Conservation (phyloP, 1,284 basidiomycete species). For the Bjerkandera adusta region DNA sequence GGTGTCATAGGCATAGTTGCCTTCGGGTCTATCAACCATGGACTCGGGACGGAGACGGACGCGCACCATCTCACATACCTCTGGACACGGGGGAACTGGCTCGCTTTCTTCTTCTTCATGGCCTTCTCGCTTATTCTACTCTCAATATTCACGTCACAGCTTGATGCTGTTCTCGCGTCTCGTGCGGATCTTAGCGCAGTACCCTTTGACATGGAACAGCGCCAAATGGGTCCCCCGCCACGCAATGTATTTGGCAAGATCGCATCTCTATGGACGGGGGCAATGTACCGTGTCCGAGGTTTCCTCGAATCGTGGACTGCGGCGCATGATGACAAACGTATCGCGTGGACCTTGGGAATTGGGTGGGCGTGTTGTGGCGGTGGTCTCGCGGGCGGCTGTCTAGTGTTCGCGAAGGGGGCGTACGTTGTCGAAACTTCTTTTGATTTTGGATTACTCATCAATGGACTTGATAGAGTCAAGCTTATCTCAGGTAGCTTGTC, state of each 20-base stretch:
- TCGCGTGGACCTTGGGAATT: conserved; percentile 88
- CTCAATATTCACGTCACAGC: conserved; percentile 60
- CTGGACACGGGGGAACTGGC: conserved; percentile 85
- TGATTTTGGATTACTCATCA: conserved; percentile 1
- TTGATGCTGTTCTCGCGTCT: conserved; percentile 66
- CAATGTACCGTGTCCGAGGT: conserved; percentile 55
- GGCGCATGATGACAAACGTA: conserved; percentile 75
- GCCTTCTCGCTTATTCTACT: conserved; percentile 63
- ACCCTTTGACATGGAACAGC: conserved; percentile 43
- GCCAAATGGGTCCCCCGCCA: conserved; percentile 23
- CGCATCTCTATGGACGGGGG: conserved; percentile 39
- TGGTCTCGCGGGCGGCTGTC: conserved; percentile 80
- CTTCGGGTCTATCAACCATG: conserved; percentile 81
- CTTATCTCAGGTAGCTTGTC: conserved; percentile 72
- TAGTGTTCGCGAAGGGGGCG: conserved; percentile 92
- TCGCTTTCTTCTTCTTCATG: conserved; percentile 85
- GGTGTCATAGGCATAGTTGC: conserved; percentile 86
- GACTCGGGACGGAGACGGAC: conserved; percentile 65
- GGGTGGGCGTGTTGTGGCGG: conserved; percentile 92
- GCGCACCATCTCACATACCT: conserved; percentile 73
- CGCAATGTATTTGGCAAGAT: conserved; percentile 29
- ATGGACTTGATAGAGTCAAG: conserved; percentile 58
- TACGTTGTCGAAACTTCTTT: conserved; percentile 38
- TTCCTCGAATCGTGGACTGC: conserved; percentile 75
- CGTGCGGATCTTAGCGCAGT: conserved; percentile 61